Evolutionary conservation across 345 rosid genomes (phyloP).

Genomic region (Populus simonii): DNA sequence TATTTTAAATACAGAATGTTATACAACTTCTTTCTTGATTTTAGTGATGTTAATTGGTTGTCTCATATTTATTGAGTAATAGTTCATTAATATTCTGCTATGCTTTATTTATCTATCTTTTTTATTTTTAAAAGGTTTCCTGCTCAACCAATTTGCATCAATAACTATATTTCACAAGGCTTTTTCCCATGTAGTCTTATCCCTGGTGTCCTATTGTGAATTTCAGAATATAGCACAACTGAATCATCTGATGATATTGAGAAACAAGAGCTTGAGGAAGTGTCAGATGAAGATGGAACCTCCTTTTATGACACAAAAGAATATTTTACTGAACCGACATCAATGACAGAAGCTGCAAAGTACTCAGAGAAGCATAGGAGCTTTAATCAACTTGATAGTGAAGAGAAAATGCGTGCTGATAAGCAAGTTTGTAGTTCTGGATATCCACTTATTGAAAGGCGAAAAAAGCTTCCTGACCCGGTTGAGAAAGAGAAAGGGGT

Average conservation of each 20-base stretch:
- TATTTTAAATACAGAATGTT: not conserved
- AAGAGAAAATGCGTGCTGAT: constrained; percentile 38
- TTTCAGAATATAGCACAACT: constrained; percentile 92
- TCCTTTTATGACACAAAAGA: constrained; percentile 76
- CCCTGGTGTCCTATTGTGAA: constrained; percentile 22
- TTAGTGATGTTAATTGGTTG: not conserved
- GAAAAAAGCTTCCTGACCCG: constrained; percentile 86
- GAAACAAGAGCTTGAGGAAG: constrained; percentile 84
- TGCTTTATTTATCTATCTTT: not conserved
- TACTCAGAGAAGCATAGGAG: constrained; percentile 23
- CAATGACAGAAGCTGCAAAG: constrained; percentile 30
- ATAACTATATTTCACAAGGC: not conserved
- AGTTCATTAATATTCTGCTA: not conserved
- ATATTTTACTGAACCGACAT: constrained; percentile 49
- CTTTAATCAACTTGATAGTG: constrained; percentile 23
- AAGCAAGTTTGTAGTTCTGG: constrained; percentile 31
- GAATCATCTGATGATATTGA: constrained; percentile 94
- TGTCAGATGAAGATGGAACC: constrained; percentile 79
- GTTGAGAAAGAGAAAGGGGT: constrained; percentile 95
- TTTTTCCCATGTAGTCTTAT: constrained; percentile 10
- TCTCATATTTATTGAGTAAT: not conserved
- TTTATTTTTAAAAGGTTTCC: not conserved
- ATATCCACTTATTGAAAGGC: constrained; percentile 50
- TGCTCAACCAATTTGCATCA: not conserved
- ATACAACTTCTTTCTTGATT: not conserved